Percentiles rank a stretch among this genome's conserved stretches.
Evolutionary conservation across 2,329 filamentous ascomycete species (phyloP).

Genomic region (Raffaelea deltoideospora): DNA sequence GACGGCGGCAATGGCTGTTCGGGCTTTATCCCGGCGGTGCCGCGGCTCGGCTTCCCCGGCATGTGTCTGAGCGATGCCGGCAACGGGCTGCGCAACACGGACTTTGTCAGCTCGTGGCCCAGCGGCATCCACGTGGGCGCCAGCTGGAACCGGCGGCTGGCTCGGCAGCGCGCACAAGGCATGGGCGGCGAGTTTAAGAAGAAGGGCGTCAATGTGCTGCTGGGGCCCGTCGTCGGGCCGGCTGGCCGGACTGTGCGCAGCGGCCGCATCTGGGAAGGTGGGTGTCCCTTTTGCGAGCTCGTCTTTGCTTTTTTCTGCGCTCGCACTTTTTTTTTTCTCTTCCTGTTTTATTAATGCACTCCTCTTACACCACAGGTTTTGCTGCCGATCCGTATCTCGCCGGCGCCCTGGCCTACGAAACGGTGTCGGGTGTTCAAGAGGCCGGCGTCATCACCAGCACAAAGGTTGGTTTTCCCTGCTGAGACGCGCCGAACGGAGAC

Average conservation of each 20-base stretch:
- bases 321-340: neutral
- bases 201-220: conserved; percentile 65
- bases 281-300: no score
- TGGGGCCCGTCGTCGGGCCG: conserved; percentile 62
- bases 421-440: conserved; percentile 54
- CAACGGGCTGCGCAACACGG: conserved; percentile 25
- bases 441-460: conserved; percentile 56
- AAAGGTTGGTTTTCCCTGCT: conserved; percentile 21
- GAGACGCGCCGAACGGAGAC: neutral
- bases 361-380: conserved; percentile 21
- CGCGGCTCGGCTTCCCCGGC: conserved; percentile 25
- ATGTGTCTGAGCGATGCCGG: conserved; percentile 29
- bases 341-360: neutral
- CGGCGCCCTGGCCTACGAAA: conserved; percentile 27
- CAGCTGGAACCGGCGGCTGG: conserved; percentile 57
- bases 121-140: conserved; percentile 5
- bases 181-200: conserved; percentile 64
- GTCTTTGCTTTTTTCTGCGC: neutral
- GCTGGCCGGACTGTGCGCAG: conserved; percentile 44
- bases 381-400: conserved; percentile 47
- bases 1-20: conserved; percentile 35
- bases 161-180: conserved; percentile 50
- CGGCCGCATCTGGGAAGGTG: conserved; percentile 45
- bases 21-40: conserved; percentile 25
- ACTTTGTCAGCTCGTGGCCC: conserved; percentile 25